Evolutionary conservation across 208 protist species (phyloP), one percentile per base, ranked within the genome.

Genomic region (Crithidia brevicula): DNA sequence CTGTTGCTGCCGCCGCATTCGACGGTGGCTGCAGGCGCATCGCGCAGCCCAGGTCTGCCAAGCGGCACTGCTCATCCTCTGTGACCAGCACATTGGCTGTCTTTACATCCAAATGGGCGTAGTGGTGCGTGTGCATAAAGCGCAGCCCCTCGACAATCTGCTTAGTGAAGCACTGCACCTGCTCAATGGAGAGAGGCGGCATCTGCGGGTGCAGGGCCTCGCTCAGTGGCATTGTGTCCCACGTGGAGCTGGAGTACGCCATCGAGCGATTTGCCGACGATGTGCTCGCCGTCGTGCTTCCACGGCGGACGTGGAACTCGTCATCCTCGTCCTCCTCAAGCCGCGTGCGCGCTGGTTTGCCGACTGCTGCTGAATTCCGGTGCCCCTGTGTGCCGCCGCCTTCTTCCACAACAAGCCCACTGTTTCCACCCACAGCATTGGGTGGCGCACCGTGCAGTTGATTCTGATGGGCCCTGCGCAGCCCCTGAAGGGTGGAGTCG

Each of bases 1-100:
- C 38, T 40, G 34, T 13, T 27, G 20, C 25, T 27, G 16, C 22
- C 13, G 33, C 15, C 31, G 59, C 15, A 11, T 36, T 0, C 40
- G 65, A 20, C 11, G 66, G 47, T 34, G 42, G 31, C 27, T 66
- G 59, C 13, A 98, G 70, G 27, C 93, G 89, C 78, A 88, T 90
- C 31, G 89, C 85, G 23, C 94, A 96, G 50, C 92, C 92, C 47
- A 98, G 95, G 78, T 98, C 97, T 1, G 92, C 96, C 25, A 98
- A 80, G 30, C 97, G 94, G 30, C 91, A 84, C 23, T 83, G 58
- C 45, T 87, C 88, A 13, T 87, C 64, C 4, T 70, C 72, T 18
- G 83, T 92, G 16, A 98, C 60, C 28, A 98, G 74, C 54, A 96
- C 82, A 56, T 98, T 98, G 0, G 89, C 90, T 16, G 86, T 93